phyloP scores from a whole-genome alignment of 805 yeast genomes.

The Maudiozyma bulderi region DNA sequence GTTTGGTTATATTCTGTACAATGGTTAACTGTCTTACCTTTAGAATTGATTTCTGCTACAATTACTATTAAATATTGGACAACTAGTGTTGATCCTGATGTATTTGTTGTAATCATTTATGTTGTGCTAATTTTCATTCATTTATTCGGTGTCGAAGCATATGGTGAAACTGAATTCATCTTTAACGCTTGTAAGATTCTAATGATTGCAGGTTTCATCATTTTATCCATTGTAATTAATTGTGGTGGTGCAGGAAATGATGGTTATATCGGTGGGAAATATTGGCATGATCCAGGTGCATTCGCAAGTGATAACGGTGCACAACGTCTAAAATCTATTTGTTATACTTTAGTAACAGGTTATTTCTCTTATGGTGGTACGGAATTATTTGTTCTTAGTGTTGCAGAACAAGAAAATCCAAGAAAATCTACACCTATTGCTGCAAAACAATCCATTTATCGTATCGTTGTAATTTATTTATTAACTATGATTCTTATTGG shows the following conservation, averaged over 20 bases:
- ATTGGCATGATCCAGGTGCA: slow-evolving; percentile 53
- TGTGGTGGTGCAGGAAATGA: slow-evolving; percentile 51
- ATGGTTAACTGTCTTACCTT: slow-evolving; percentile 54
- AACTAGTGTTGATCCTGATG: slow-evolving; percentile 37
- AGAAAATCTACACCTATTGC: slow-evolving; percentile 55
- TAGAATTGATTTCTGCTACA: slow-evolving; percentile 54
- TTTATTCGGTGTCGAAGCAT: slow-evolving; percentile 52
- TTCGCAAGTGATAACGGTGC: slow-evolving; percentile 23
- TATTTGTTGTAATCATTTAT: slow-evolving; percentile 48
- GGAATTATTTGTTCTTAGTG: slow-evolving; percentile 55
- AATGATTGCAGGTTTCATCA: slow-evolving; percentile 50
- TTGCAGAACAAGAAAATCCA: slow-evolving; percentile 54
- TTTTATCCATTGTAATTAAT: slow-evolving; percentile 44
- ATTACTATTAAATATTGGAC: slow-evolving; percentile 47
- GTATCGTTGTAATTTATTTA: slow-evolving; percentile 50
- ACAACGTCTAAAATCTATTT: slow-evolving; percentile 49
- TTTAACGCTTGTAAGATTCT: slow-evolving; percentile 46
- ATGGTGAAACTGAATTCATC: slow-evolving; percentile 59
- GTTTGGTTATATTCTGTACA: slow-evolving; percentile 62
- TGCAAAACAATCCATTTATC: slow-evolving; percentile 56
- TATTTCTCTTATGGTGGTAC: slow-evolving; percentile 59
- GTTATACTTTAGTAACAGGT: slow-evolving; percentile 54
- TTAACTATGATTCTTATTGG: slow-evolving; percentile 46
- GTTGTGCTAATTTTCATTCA: slow-evolving; percentile 42
- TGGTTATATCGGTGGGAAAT: slow-evolving; percentile 48